A percentile compares a stretch with the other conserved stretches of the same genome.
These are phyloP conservation scores for Pseudogymnoascus sp. DNA, from an alignment of 2,329 filamentous ascomycete genomes.

Conservation along the genomic window DNA sequence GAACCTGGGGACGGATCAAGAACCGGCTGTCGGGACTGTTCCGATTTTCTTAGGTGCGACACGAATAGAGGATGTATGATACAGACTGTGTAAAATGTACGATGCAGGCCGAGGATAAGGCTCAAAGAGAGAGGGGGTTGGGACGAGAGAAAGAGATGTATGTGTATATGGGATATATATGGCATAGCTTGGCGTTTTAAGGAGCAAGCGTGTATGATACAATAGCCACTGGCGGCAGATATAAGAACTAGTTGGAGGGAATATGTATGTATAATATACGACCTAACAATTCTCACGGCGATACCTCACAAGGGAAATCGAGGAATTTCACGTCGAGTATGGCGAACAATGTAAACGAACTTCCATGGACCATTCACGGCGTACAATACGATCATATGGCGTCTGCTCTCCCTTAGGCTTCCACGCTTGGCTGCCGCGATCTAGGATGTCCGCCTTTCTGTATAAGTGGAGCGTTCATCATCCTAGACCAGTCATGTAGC, in stretches of 20 bases:
- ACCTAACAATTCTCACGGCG: not conserved
- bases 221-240: not conserved
- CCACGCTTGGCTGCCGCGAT: not conserved
- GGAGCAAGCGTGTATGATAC: conserved; percentile 9
- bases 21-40: conserved; percentile 54
- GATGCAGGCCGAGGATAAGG: not conserved
- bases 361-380: too few species aligned
- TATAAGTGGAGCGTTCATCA: conserved; percentile 28
- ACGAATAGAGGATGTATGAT: conserved; percentile 15
- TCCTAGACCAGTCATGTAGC: conserved; percentile 37
- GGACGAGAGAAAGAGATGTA: conserved; percentile 15
- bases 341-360: too few species aligned
- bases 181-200: not conserved
- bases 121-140: not conserved
- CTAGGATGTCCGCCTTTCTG: conserved; percentile 15
- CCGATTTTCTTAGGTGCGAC: conserved; percentile 39
- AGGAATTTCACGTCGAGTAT: too few species aligned
- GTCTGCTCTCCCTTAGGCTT: not conserved
- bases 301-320: not conserved
- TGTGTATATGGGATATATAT: conserved; percentile 15
- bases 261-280: not conserved
- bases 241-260: not conserved
- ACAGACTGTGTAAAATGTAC: not conserved
- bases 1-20: conserved; percentile 44
- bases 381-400: too few species aligned